Conservation (phyloP, 2,329 filamentous ascomycete species). For the Celoporthe dispersa region DNA sequence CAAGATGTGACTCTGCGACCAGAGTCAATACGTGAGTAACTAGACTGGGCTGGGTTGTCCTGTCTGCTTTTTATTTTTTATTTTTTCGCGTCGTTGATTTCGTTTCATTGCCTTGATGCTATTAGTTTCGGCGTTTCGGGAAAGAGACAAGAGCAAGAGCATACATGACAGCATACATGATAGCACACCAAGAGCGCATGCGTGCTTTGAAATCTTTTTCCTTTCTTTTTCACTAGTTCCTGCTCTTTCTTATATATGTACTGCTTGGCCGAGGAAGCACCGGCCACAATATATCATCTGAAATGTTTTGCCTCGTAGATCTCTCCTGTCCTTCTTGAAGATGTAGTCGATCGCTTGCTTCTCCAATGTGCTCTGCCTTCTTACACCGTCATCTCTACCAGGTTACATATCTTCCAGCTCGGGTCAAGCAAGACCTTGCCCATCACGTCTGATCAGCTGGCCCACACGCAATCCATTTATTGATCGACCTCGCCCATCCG, state of each 20-base stretch:
- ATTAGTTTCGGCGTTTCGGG: neutral
- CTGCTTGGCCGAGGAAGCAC: neutral
- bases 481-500: neutral
- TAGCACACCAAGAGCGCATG: neutral
- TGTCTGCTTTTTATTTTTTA: neutral
- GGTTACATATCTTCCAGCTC: neutral
- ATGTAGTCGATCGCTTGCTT: neutral
- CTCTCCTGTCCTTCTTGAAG: neutral
- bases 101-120: neutral
- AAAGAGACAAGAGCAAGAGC: neutral
- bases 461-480: neutral
- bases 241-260: neutral
- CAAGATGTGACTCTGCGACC: slow-evolving; percentile 21
- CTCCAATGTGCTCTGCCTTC: neutral
- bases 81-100: neutral
- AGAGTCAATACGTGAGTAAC: too few species aligned
- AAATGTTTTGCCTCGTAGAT: neutral
- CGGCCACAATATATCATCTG: neutral
- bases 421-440: neutral
- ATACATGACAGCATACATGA: neutral
- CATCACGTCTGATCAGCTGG: neutral
- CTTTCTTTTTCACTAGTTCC: neutral
- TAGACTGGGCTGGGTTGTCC: neutral
- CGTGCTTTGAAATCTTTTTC: neutral
- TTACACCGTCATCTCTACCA: neutral